Conservation (phyloP, 2,329 filamentous ascomycete genomes). For the Paecilomyces sp. region DNA sequence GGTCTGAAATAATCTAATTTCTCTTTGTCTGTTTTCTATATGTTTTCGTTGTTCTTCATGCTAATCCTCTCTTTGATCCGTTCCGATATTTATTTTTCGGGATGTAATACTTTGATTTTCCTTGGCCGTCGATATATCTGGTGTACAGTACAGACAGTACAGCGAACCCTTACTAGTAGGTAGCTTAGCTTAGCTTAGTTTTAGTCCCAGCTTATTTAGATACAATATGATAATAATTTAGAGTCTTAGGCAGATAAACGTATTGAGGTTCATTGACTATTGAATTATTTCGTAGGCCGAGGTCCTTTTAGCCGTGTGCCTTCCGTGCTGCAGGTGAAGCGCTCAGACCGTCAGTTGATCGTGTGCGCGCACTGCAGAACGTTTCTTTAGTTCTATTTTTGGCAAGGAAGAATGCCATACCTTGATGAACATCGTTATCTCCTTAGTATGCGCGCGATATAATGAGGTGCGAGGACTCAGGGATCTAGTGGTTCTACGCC, state of each 20-base stretch:
- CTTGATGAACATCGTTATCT: too few species aligned
- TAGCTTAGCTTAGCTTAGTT: background rate
- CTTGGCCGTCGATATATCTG: background rate
- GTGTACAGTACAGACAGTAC: background rate
- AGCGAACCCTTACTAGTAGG: background rate
- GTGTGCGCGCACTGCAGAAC: too few species aligned
- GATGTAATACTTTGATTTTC: background rate
- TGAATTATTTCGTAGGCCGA: too few species aligned
- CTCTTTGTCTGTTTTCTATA: background rate
- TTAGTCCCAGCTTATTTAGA: background rate
- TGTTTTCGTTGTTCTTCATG: background rate
- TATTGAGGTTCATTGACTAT: background rate
- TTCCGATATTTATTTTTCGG: background rate
- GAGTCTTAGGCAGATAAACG: background rate
- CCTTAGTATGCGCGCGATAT: too few species aligned
- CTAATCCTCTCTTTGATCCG: too few species aligned
- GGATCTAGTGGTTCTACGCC: too few species aligned
- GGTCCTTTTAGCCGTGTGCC: too few species aligned
- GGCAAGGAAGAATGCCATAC: too few species aligned
- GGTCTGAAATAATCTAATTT: background rate
- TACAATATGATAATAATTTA: background rate
- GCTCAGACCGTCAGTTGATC: too few species aligned
- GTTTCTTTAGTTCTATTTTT: too few species aligned
- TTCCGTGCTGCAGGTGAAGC: too few species aligned
- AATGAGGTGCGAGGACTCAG: too few species aligned